phyloP scores from a whole-genome alignment of 2,329 filamentous ascomycete genomes.

The Ophiostoma perfectum region DNA sequence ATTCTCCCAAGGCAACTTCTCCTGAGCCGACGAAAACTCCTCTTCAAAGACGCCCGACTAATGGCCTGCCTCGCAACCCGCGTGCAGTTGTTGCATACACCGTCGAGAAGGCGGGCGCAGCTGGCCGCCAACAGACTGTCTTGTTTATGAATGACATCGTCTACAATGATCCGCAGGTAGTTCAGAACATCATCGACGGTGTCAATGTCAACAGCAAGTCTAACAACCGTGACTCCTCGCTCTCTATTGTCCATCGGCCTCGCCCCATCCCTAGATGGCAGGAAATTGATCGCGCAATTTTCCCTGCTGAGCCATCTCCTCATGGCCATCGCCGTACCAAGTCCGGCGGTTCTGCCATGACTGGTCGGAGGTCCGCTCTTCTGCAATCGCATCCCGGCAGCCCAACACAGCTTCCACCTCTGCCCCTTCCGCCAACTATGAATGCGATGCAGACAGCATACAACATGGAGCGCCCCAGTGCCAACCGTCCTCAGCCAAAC shows the following conservation, averaged over 20 bases:
- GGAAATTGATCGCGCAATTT: constrained; percentile 43
- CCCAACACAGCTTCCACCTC: constrained; percentile 47
- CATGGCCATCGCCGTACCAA: constrained; percentile 44
- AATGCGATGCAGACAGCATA: constrained; percentile 30
- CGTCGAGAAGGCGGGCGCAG: constrained; percentile 30
- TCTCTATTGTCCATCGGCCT: constrained; percentile 46
- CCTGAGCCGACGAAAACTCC: constrained; percentile 37
- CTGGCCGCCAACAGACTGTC: constrained; percentile 42
- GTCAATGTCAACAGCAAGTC: constrained; percentile 32
- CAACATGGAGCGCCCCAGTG: constrained; percentile 16
- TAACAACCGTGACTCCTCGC: constrained; percentile 32
- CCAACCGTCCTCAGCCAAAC: constrained; percentile 43
- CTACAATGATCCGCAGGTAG: constrained; percentile 47
- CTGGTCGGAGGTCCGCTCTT: constrained; percentile 41
- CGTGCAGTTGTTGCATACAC: constrained; percentile 36
- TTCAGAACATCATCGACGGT: constrained; percentile 46
- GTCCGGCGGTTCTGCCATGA: constrained; percentile 43
- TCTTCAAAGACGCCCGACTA: constrained; percentile 42
- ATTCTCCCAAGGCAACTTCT: constrained; percentile 32
- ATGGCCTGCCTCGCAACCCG: constrained; percentile 47
- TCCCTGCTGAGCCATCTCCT: constrained; percentile 42
- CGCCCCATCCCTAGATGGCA: constrained; percentile 50
- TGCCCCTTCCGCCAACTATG: constrained; percentile 49
- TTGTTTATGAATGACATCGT: constrained; percentile 54
- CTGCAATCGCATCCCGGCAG: constrained; percentile 42